Percentiles rank a stretch among this genome's conserved stretches.
phyloP scores from a whole-genome alignment of 148 eudicot species.

The Nyssa sinensis region DNA sequence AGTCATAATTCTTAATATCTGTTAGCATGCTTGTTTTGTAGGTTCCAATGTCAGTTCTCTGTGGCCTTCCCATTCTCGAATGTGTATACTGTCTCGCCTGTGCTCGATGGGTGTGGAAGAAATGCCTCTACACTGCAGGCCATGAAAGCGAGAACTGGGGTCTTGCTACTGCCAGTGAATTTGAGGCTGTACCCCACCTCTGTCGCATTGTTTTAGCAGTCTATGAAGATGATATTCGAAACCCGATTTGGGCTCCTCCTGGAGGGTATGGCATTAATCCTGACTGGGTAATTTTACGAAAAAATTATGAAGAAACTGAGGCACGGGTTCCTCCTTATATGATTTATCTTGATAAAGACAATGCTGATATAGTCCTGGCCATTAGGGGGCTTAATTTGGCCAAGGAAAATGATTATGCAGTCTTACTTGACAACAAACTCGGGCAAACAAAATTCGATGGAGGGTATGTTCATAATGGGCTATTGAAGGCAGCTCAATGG shows the following conservation, averaged over 20 bases:
- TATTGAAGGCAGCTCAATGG: conserved; percentile 77
- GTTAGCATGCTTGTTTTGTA: conserved; percentile 17
- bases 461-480: conserved; percentile 96
- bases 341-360: conserved; percentile 78
- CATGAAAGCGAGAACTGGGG: conserved; percentile 92
- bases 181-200: conserved; percentile 75
- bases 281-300: conserved; percentile 65
- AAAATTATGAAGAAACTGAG: conserved; percentile 53
- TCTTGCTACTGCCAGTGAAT: conserved; percentile 60
- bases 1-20: not conserved
- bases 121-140: conserved; percentile 75
- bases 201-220: conserved; percentile 70
- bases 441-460: conserved; percentile 78
- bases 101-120: conserved; percentile 87
- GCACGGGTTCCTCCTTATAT: conserved; percentile 76
- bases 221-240: conserved; percentile 82
- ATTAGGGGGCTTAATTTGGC: conserved; percentile 86
- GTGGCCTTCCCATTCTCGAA: conserved; percentile 83
- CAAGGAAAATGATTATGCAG: conserved; percentile 72
- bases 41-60: conserved; percentile 70
- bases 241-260: conserved; percentile 89
- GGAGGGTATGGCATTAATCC: conserved; percentile 88
- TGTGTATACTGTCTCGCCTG: conserved; percentile 92
- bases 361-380: conserved; percentile 66
- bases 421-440: conserved; percentile 78